Evolutionary conservation across 495 filamentous ascomycete genomes (phyloP).

Genomic region (Sordaria brevicollis): DNA sequence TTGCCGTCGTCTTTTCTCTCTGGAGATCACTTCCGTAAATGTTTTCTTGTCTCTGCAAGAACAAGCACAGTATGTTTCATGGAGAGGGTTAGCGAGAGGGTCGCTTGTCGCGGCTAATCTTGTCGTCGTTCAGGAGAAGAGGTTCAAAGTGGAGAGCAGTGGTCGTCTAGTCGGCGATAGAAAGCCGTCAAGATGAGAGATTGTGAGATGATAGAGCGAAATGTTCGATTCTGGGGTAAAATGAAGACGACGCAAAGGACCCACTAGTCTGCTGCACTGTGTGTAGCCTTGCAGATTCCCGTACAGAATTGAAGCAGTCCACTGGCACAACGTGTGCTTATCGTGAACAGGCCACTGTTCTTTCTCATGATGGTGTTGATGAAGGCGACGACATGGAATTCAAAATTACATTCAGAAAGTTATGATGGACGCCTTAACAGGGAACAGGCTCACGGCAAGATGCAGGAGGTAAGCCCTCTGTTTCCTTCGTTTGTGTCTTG

Average conservation of each 20-base stretch:
- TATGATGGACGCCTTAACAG: neutral
- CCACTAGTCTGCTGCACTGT: neutral
- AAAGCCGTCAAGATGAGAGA: neutral
- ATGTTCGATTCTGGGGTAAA: constrained; percentile 12
- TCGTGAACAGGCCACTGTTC: neutral
- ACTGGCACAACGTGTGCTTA: neutral
- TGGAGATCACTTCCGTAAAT: neutral
- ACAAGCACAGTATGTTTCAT: neutral
- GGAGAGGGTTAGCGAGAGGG: neutral
- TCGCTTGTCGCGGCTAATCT: constrained; percentile 7
- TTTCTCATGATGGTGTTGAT: neutral
- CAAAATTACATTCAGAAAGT: neutral
- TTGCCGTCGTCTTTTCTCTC: neutral
- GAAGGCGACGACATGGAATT: neutral
- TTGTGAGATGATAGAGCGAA: constrained; percentile 9
- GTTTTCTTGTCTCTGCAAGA: neutral
- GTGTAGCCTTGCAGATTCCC: constrained; percentile 2
- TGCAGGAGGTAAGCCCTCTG: neutral
- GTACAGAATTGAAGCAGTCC: neutral
- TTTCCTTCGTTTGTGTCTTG: neutral
- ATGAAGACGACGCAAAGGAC: neutral
- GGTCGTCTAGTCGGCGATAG: neutral
- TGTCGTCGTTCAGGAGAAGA: neutral
- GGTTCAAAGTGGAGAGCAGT: neutral
- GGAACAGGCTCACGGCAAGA: neutral